Evolutionary conservation across 371 early-diverging fungal species (phyloP), one percentile per base, ranked within the genome.

Genomic region (Phascolomyces articulosus): DNA sequence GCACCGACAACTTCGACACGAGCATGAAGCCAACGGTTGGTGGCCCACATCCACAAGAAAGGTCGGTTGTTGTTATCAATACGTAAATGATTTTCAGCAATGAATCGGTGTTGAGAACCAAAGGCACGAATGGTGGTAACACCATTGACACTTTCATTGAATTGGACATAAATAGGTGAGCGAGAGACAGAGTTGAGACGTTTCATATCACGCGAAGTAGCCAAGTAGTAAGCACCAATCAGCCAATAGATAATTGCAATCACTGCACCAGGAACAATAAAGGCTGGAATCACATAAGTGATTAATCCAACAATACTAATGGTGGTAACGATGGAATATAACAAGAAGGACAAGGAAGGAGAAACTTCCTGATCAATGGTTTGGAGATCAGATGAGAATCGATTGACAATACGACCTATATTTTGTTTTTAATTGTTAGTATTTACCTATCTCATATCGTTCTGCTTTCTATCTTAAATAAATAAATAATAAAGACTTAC

Each of bases 11-110:
- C 28, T 49, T 94, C 95, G 6, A 91, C 88, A 49, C 97, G 92
- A 51, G 90, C 72, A 62, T 89, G 88, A n/a, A 96, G 77, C 97
- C 96, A 96, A 53, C 95, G 91, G 80, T 95, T 95, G 49, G 90
- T 86, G 4, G 89, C 89, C 94, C 96, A 95, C 72, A 91, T 75
- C 70, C 87, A 88, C 54, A 90, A 88, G 78, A 89, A 95, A 7
- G 95, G 90, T 16, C 95, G 84, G 73, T 91, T 90, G 76, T 93
- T 87, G 24, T 70, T 73, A 65, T 93, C 91, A 55, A 93, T 78
- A 40, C 70, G 62, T 18, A 69, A 70, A 63, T 83, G 78, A 20
- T 84, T 86, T 47, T 89, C 88, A 16, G 78, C 58, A 47, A 86
- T 68, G 66, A 92, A 91, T 13, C 90, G 73, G 21, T 78, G 65